These are phyloP conservation scores for Kodamaea hsintzibuensis DNA, from an alignment of 805 yeast species.

Conservation along the genomic window DNA sequence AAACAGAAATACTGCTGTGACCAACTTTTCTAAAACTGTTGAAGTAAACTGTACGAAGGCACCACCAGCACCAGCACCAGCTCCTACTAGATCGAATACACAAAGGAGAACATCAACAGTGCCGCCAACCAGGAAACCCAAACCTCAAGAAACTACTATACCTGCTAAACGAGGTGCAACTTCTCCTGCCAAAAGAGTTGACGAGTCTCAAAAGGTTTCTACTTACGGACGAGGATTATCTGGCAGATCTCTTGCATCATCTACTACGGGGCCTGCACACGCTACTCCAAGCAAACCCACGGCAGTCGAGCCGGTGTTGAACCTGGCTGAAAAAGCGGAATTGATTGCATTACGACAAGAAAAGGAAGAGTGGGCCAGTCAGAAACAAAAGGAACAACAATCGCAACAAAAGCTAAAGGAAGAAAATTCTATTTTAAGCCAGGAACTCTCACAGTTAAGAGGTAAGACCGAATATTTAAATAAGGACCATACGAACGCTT, in stretches of 20 bases:
- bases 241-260: conserved; percentile 41
- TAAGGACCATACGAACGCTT: conserved; percentile 52
- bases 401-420: conserved; percentile 23
- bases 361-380: conserved; percentile 45
- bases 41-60: conserved; percentile 48
- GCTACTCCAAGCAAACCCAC: conserved; percentile 1
- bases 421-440: conserved; percentile 25
- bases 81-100: conserved; percentile 11
- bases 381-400: conserved; percentile 23
- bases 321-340: conserved; percentile 24
- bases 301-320: conserved; percentile 13
- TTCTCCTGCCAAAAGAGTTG: conserved; percentile 59
- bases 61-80: conserved; percentile 11
- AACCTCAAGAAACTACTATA: conserved; percentile 26
- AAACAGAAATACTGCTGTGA: conserved; percentile 65
- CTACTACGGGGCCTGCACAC: conserved; percentile 5
- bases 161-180: conserved; percentile 73
- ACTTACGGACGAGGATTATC: conserved; percentile 41
- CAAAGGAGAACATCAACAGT: conserved; percentile 9
- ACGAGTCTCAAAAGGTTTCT: conserved; percentile 30
- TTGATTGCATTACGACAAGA: conserved; percentile 45
- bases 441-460: conserved; percentile 26
- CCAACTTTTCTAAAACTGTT: conserved; percentile 55
- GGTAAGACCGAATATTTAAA: conserved; percentile 41
- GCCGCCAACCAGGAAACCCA: background rate